A percentile compares a stretch with the other conserved stretches of the same genome.
Conservation (phyloP, 495 filamentous ascomycete genomes). For the Platismatia glauca region DNA sequence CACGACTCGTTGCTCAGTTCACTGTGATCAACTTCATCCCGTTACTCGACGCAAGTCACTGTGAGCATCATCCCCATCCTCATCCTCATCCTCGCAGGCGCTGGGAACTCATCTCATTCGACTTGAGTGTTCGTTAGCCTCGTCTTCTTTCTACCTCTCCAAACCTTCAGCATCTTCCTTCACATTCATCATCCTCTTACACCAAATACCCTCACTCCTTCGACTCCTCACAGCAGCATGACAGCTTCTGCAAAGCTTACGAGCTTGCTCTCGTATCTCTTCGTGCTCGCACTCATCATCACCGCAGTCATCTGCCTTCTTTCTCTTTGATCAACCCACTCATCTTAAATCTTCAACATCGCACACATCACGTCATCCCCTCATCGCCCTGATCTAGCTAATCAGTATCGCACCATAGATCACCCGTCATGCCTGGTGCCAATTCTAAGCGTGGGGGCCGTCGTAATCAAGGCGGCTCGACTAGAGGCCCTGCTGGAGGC, state of each 20-base stretch:
- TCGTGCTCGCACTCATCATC: background rate
- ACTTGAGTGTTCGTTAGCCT: background rate
- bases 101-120: background rate
- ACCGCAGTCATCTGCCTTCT: background rate
- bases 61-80: background rate
- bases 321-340: background rate
- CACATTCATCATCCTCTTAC: background rate
- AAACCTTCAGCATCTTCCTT: background rate
- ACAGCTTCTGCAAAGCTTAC: background rate
- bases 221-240: background rate
- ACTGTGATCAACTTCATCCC: background rate
- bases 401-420: background rate
- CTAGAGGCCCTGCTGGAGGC: constrained; percentile 25
- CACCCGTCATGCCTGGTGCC: background rate
- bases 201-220: background rate
- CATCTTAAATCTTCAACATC: background rate
- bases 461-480: background rate
- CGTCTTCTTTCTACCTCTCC: background rate
- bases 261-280: too few relatives aligned
- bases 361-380: background rate
- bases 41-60: background rate
- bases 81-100: constrained; percentile 12
- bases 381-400: background rate
- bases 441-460: background rate
- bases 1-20: background rate